These are phyloP conservation scores for Acrodontium crateriforme DNA, from an alignment of 2,329 filamentous ascomycete genomes.

Conservation along the genomic window DNA sequence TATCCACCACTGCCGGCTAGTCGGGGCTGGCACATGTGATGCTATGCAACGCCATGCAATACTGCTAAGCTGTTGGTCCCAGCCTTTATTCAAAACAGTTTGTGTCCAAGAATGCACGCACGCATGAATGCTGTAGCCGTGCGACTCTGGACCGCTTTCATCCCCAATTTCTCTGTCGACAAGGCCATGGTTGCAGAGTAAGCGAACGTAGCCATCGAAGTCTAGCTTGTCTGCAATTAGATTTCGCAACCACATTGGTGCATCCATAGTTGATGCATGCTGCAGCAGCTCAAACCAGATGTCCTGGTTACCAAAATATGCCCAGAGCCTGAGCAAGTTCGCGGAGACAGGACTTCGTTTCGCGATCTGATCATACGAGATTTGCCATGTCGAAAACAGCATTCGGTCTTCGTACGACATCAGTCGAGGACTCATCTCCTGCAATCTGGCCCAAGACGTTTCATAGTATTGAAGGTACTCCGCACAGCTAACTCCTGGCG, in stretches of 20 bases:
- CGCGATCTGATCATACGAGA: neutral
- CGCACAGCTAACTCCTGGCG: too few species aligned
- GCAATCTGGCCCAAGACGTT: neutral
- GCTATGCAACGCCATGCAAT: neutral
- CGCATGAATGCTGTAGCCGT: neutral
- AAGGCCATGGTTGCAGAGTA: neutral
- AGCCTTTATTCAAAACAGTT: neutral
- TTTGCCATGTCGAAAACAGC: neutral
- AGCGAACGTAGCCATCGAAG: neutral
- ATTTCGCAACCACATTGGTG: neutral
- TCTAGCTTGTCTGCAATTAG: neutral
- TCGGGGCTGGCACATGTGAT: neutral
- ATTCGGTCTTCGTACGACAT: slow-evolving; percentile 1
- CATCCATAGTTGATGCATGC: neutral
- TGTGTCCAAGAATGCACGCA: neutral
- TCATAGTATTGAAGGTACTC: neutral
- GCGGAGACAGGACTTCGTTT: neutral
- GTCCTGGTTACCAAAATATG: neutral
- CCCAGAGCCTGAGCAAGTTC: neutral
- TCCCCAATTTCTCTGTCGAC: neutral
- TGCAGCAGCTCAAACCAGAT: neutral
- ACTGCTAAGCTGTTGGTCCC: neutral
- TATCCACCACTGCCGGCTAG: neutral
- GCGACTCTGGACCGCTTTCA: neutral
- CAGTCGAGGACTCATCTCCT: neutral